Base-by-base conservation (phyloP, 2,329 filamentous ascomycete genomes). In the Pseudogymnoascus sp. region DNA sequence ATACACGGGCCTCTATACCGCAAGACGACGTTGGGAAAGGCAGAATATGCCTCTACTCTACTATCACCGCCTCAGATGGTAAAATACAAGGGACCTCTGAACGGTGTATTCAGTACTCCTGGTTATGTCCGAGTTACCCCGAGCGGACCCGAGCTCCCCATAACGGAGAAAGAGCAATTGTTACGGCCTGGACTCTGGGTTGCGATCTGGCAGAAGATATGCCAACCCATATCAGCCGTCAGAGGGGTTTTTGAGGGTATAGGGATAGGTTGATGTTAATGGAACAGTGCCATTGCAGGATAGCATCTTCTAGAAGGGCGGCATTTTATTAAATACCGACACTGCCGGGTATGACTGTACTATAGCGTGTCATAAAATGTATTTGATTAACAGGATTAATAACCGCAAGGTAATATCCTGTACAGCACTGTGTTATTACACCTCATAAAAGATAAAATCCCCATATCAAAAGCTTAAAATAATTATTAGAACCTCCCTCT, bases 281-380 rank as follows among this genome's bases (percentile, higher is more conserved):
- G 16, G 28, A 54, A 54, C 47, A 35, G n/a, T 35, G 47, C 8
- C 47, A 30, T 33, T 54, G 28, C 4, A 33, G 28, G 28, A 35
- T 54, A 33, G 47, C 47, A 54, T 18, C n/a, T 54, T 54, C 47
- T 54, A 54, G 47, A 54, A 35, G 16, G 9, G 28, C 47, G 28
- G 47, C 47, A 14, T 33, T 35, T 33, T 54, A 12, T 18, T 54
- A 54, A 54, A 54, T 6, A 33, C 25, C 47, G 47, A 28, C 47
- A 3, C 47, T 12, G 47, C 47, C 47, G 47, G 47, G 28, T 54
- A 54, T 35, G 47, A 54, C 47, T 54, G 47, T 54, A 54, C 47
- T 54, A 35, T 54, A 54, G 47, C 47, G 28, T 54, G 16, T 35
- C 28, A 20, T 35, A 54, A 16, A 50, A 54, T 20, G 47, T 20